Conservation (phyloP, 345 rosid species). For the Trapa incisa region DNA sequence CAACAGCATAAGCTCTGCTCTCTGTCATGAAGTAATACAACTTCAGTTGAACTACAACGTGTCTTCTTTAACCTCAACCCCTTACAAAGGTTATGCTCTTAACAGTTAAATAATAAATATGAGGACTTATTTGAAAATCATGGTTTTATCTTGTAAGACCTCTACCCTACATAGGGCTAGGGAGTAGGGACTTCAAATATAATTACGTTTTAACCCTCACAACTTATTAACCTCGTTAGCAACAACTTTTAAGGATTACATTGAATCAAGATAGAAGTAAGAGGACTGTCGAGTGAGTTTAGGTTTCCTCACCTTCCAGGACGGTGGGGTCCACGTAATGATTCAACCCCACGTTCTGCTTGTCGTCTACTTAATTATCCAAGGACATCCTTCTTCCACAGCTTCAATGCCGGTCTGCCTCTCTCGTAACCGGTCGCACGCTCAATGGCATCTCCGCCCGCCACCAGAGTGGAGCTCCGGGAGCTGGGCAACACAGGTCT, state of each 20-base stretch:
- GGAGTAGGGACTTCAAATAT: neutral
- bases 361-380: neutral
- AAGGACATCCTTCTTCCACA: neutral
- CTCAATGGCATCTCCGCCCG: constrained; percentile 10
- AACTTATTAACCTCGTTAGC: neutral
- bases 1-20: too few species aligned
- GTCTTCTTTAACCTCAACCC: too few species aligned
- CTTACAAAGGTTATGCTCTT: too few species aligned
- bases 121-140: too few species aligned
- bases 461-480: constrained; percentile 39
- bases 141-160: too few species aligned
- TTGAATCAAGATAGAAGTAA: neutral
- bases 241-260: neutral
- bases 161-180: too few species aligned
- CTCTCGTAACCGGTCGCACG: neutral
- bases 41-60: too few species aligned
- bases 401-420: neutral
- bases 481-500: constrained; percentile 60
- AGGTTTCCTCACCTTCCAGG: neutral
- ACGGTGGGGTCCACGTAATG: neutral
- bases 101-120: too few species aligned
- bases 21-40: too few species aligned
- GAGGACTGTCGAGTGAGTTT: neutral
- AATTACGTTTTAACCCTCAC: neutral
- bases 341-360: neutral